Evolutionary conservation across 768 basidiomycete genomes (phyloP).

Genomic region (Gymnopilus dilepis): DNA sequence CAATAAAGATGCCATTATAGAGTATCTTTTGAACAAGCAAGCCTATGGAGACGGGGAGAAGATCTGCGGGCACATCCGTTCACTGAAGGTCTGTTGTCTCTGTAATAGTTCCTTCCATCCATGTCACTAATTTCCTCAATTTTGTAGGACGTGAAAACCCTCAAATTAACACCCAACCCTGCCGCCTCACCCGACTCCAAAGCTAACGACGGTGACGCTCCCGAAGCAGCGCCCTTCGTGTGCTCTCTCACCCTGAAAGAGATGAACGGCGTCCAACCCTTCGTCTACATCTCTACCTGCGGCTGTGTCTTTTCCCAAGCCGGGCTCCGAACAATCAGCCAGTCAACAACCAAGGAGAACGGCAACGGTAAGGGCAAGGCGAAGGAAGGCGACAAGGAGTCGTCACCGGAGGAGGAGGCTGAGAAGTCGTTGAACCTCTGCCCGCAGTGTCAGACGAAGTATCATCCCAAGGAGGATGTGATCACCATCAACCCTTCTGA

Average conservation of each 20-base stretch:
- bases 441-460: conserved; percentile 80
- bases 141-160: conserved; percentile 79
- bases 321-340: conserved; percentile 71
- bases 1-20: conserved; percentile 93
- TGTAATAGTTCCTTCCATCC: not conserved
- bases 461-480: conserved; percentile 57
- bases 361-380: conserved; percentile 22
- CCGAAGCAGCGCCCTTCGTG: conserved; percentile 70
- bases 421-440: conserved; percentile 40
- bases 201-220: conserved; percentile 37
- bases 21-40: conserved; percentile 83
- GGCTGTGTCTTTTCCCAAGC: conserved; percentile 92
- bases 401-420: not conserved
- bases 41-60: conserved; percentile 90
- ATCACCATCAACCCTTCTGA: conserved; percentile 69
- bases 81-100: conserved; percentile 72
- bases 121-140: not conserved
- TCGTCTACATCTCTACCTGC: conserved; percentile 85
- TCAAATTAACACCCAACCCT: conserved; percentile 82
- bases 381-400: conserved; percentile 32
- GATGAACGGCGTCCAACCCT: conserved; percentile 91
- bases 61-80: conserved; percentile 92
- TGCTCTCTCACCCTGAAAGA: conserved; percentile 93
- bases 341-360: conserved; percentile 32
- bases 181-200: conserved; percentile 43